Evolutionary conservation across 257 asterid species (phyloP).

Genomic region (Coffea canephora): DNA sequence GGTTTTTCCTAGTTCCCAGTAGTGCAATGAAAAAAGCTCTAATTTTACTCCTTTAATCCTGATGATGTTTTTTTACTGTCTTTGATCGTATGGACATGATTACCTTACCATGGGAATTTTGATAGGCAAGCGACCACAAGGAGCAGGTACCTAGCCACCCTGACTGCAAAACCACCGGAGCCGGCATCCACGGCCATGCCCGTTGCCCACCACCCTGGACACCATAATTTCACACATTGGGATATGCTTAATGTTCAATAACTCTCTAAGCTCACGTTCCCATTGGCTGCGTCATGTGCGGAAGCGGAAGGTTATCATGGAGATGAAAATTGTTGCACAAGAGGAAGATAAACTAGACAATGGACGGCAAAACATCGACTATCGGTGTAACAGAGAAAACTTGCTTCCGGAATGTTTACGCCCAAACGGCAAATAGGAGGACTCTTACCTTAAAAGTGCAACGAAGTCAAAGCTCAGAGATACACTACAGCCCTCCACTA

Average conservation of each 20-base stretch:
- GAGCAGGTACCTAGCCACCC: background rate
- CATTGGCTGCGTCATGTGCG: background rate
- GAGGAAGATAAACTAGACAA: no score
- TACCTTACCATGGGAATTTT: background rate
- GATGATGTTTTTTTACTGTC: background rate
- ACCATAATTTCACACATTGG: background rate
- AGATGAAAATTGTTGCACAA: no score
- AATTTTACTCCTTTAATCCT: background rate
- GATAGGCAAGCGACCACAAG: background rate
- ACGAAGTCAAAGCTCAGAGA: no score
- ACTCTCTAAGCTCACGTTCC: background rate
- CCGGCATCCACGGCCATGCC: background rate
- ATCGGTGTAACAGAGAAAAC: no score
- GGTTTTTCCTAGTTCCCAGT: background rate
- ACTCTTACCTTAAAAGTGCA: no score
- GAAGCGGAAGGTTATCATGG: no score
- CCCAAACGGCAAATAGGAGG: no score
- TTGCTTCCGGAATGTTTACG: no score
- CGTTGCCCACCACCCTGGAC: background rate
- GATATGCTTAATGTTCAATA: no score
- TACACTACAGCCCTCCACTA: no score
- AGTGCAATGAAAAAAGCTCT: background rate
- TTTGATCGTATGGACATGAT: background rate
- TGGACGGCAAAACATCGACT: no score
- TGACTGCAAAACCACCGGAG: background rate